Evolutionary conservation across 768 basidiomycete species (phyloP).

Genomic region (Boletus vinaceobasis): DNA sequence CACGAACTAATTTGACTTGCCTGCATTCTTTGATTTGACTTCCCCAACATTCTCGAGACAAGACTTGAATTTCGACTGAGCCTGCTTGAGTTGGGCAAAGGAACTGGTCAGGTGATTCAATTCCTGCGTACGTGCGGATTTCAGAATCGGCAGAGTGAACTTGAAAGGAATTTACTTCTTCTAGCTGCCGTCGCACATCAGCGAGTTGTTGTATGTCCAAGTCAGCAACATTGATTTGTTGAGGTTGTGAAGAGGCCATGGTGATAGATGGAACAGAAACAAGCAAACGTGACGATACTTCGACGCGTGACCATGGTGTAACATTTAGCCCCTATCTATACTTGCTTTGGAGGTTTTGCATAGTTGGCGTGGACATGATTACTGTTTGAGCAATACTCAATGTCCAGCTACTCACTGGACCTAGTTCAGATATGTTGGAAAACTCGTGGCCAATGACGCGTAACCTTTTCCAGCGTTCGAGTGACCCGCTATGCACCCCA

Average conservation of each 20-base stretch:
- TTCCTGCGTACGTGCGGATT: conserved; percentile 53
- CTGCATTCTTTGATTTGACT: conserved; percentile 66
- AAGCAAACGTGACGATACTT: conserved; percentile 4
- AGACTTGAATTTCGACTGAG: conserved; percentile 86
- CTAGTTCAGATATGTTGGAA: no score
- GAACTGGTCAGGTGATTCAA: conserved; percentile 87
- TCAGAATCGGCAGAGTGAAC: background rate
- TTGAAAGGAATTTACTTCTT: conserved; percentile 57
- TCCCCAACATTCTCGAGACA: conserved; percentile 81
- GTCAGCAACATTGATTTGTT: conserved; percentile 77
- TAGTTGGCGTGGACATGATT: background rate
- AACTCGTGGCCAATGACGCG: no score
- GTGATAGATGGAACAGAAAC: conserved; percentile 1
- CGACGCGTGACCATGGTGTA: conserved; percentile 5
- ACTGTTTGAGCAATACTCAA: background rate
- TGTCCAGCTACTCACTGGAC: background rate
- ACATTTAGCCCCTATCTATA: conserved; percentile 6
- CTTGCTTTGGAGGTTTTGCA: background rate
- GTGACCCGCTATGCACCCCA: no score
- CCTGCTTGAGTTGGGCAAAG: conserved; percentile 88
- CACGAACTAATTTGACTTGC: conserved; percentile 29
- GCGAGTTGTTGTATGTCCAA: conserved; percentile 82
- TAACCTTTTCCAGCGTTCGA: no score
- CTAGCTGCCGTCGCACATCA: conserved; percentile 88
- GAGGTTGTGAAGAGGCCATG: conserved; percentile 47